phyloP scores from a whole-genome alignment of 345 rosid genomes.

The Moricandia arvensis region DNA sequence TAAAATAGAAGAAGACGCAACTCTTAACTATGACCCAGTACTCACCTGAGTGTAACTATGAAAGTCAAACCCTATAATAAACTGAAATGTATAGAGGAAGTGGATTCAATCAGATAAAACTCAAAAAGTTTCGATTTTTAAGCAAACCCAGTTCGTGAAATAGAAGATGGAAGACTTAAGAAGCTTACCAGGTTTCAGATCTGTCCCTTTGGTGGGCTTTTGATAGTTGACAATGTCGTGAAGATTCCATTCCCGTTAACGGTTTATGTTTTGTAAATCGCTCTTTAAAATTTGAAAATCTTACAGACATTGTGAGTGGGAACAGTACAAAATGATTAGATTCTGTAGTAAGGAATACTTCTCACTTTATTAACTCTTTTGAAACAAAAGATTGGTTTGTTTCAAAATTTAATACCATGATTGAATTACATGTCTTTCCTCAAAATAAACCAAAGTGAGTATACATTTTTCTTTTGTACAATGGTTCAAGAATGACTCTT shows the following conservation, averaged over 20 bases:
- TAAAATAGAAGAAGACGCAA: not conserved
- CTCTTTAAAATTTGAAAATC: slow-evolving; percentile 28
- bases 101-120: not conserved
- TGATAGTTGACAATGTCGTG: slow-evolving; percentile 3
- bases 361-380: slow-evolving; percentile 12
- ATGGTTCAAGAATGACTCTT: slow-evolving; percentile 28
- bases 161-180: not conserved
- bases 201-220: not conserved
- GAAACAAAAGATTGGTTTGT: slow-evolving; percentile 7
- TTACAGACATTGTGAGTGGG: slow-evolving; percentile 10
- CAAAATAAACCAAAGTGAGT: not conserved
- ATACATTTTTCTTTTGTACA: slow-evolving; percentile 20
- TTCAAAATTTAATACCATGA: slow-evolving; percentile 1
- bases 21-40: slow-evolving; percentile 21
- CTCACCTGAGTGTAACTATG: slow-evolving; percentile 12
- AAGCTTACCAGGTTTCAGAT: slow-evolving; percentile 25
- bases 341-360: slow-evolving; percentile 16
- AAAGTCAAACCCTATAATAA: slow-evolving; percentile 12
- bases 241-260: slow-evolving; percentile 18
- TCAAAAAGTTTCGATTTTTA: slow-evolving; percentile 19
- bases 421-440: not conserved
- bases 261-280: not conserved
- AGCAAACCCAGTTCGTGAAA: slow-evolving; percentile 21
- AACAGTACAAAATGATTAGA: slow-evolving; percentile 31
- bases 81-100: not conserved